Evolutionary conservation across 495 filamentous ascomycete species (phyloP).

Genomic region (Lasiosphaeriaceae sp.): DNA sequence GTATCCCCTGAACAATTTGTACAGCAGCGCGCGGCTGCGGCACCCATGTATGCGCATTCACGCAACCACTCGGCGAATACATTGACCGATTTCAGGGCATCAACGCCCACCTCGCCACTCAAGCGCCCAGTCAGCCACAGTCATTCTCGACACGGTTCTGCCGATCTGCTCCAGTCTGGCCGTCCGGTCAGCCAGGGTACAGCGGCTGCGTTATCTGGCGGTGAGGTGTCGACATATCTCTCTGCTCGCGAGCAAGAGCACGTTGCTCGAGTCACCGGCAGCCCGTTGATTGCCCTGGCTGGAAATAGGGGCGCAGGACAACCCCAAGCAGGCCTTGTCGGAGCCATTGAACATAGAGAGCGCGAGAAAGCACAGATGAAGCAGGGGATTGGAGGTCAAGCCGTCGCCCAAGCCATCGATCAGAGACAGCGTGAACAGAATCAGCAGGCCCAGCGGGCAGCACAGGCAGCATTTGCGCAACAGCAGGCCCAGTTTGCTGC

Average conservation of each 20-base stretch:
- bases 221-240: slow-evolving; percentile 63
- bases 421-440: slow-evolving; percentile 63
- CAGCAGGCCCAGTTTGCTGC: slow-evolving; percentile 29
- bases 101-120: slow-evolving; percentile 34
- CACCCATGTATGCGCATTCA: slow-evolving; percentile 53
- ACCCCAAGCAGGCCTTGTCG: slow-evolving; percentile 61
- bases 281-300: slow-evolving; percentile 71
- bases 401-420: slow-evolving; percentile 75
- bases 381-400: slow-evolving; percentile 64
- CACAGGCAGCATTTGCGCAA: slow-evolving; percentile 30
- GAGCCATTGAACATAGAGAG: slow-evolving; percentile 72
- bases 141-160: slow-evolving; percentile 46
- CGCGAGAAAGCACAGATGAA: slow-evolving; percentile 69
- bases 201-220: slow-evolving; percentile 24
- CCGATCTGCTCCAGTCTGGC: slow-evolving; percentile 31
- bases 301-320: slow-evolving; percentile 48
- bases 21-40: slow-evolving; percentile 68
- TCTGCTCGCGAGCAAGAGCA: slow-evolving; percentile 95
- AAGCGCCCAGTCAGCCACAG: slow-evolving; percentile 20
- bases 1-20: slow-evolving; percentile 75
- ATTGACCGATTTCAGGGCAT: slow-evolving; percentile 41
- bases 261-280: slow-evolving; percentile 81
- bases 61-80: slow-evolving; percentile 55
- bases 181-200: slow-evolving; percentile 32
- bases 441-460: slow-evolving; percentile 35